Base-by-base conservation (phyloP, 371 early-diverging fungal genomes). In the Lichtheimia ornata region DNA sequence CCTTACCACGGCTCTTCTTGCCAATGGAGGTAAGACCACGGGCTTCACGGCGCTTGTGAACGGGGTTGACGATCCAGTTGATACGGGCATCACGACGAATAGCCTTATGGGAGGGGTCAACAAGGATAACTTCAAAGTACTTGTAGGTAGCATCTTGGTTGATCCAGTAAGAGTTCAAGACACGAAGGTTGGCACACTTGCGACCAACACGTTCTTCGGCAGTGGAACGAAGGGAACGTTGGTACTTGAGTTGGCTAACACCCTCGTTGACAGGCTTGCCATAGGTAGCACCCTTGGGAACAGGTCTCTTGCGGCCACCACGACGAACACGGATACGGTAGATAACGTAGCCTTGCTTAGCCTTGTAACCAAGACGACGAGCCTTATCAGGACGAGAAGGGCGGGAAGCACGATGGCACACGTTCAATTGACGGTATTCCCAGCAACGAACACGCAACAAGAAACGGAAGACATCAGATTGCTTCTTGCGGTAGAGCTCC, bases 351-450 rank as follows among this genome's bases (percentile, higher is more conserved):
- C 99, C 99, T 84, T 95, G 95, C 90, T 98, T 99, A 78, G 96
- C 96, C 84, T 96, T 97, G 93, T 99, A 99, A 60, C 99, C 99
- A 62, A 99, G 87, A 72, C 95, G 96, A 74, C 98, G 93, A 55
- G 99, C 99, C 91, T 98, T 97, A 82, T 99, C 99, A 65, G 97
- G 96, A 80, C 97, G 97, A 61, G 97, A 94, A 53, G 99, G 98
- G 74, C 97, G 94, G 57, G 96, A 94, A 56, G 97, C 98, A 72
- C 97, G 93, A 88, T 98, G 98, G 73, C 98, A 92, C 62, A 91
- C 94, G 79, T 94, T 93, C 81, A 96, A 86, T 83, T 99, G 99
- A 69, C 96, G 88, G 91, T 92, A 98, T 84, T 99, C 99, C 97
- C 99, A 99, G 88, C 95, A 93, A 77, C 98, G 87, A 52, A 99